Conservation (phyloP, 345 rosid genomes). For the Kernera saxatilis region DNA sequence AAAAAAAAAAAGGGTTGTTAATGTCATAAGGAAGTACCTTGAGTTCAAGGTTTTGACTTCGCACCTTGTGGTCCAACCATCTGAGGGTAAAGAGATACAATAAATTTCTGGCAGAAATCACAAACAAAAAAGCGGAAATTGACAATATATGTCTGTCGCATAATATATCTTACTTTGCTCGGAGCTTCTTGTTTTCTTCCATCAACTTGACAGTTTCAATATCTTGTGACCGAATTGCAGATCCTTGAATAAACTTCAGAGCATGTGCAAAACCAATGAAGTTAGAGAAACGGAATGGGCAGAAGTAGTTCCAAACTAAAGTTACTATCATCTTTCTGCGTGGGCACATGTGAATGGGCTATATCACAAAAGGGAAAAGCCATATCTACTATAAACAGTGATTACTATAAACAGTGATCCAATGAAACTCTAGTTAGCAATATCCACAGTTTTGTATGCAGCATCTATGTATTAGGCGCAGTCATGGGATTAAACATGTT, state of each 20-base stretch:
- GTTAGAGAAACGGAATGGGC: background rate
- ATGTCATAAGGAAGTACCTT: conserved; percentile 44
- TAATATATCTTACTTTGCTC: conserved; percentile 45
- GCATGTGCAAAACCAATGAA: background rate
- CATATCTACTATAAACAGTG: background rate
- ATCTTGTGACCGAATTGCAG: conserved; percentile 26
- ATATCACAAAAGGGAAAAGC: background rate
- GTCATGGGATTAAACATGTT: background rate
- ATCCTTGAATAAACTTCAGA: conserved; percentile 18
- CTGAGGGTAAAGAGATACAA: conserved; percentile 29
- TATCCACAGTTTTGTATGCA: background rate
- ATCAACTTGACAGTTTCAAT: conserved; percentile 41
- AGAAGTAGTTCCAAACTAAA: background rate
- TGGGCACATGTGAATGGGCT: background rate
- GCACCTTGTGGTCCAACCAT: conserved; percentile 61
- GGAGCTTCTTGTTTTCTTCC: conserved; percentile 63
- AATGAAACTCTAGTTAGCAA: background rate
- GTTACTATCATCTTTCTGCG: background rate
- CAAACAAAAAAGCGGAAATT: background rate
- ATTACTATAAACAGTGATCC: background rate
- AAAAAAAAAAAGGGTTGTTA: background rate
- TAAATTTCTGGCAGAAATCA: background rate
- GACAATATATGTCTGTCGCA: background rate
- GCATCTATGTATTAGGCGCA: background rate
- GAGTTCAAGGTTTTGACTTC: conserved; percentile 41